A percentile compares a stretch with the other conserved stretches of the same genome.
phyloP scores from a whole-genome alignment of 2,329 filamentous ascomycete species.

The Aotearoamyces nothofagi region DNA sequence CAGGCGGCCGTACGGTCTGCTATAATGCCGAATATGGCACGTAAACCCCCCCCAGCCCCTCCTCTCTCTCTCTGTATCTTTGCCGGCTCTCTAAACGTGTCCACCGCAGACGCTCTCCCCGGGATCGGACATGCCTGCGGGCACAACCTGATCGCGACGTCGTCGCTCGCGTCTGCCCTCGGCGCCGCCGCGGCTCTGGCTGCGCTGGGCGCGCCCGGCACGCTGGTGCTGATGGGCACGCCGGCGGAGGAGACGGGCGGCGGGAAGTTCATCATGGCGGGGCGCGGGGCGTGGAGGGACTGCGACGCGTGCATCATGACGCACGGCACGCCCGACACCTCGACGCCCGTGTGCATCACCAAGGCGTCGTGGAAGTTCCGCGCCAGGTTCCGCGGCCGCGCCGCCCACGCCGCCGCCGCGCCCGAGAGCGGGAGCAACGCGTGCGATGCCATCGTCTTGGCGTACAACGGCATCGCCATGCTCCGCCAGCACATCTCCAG shows the following conservation, averaged over 20 bases:
- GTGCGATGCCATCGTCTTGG: constrained; percentile 36
- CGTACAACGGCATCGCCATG: constrained; percentile 31
- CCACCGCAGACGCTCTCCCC: constrained; percentile 24
- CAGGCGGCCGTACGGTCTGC: constrained; percentile 25
- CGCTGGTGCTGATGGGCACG: constrained; percentile 20
- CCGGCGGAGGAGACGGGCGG: constrained; percentile 25
- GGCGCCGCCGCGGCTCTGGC: constrained; percentile 9
- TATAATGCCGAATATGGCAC: constrained; percentile 23
- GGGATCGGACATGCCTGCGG: constrained; percentile 28
- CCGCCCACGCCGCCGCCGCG: constrained; percentile 38
- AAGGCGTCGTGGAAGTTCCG: constrained; percentile 31
- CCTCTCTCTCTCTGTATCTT: no score
- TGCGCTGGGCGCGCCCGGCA: constrained; percentile 4
- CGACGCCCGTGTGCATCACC: no score
- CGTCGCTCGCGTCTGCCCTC: constrained; percentile 23
- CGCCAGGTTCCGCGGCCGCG: constrained; percentile 36
- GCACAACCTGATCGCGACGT: constrained; percentile 27
- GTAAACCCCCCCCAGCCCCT: no score
- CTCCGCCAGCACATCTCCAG: constrained; percentile 40
- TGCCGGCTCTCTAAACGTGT: no score
- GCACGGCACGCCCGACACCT: no score
- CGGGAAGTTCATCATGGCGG: constrained; percentile 27
- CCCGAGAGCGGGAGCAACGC: constrained; percentile 46
- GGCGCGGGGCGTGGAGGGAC: constrained; percentile 25
- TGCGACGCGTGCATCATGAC: constrained; percentile 25